These are phyloP conservation scores for Chytriomyces sp. DNA, from an alignment of 192 early-diverging fungal species.

Conservation along the genomic window DNA sequence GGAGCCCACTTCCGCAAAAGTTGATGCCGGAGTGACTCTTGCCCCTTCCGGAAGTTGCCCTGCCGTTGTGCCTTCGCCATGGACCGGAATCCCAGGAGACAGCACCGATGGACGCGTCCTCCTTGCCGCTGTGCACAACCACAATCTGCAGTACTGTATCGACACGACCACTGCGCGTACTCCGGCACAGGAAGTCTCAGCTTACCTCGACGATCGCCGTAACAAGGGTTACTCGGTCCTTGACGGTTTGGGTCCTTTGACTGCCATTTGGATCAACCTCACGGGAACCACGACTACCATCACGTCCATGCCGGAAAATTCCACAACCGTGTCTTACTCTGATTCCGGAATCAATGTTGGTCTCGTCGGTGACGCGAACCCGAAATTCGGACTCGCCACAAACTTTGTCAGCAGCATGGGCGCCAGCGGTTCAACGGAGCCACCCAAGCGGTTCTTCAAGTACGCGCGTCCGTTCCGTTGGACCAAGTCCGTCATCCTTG, in stretches of 20 bases:
- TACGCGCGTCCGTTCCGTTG: constrained; percentile 43
- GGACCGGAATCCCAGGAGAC: constrained; percentile 39
- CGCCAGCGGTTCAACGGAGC: constrained; percentile 28
- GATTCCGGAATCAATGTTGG: constrained; percentile 37
- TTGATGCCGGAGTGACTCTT: constrained; percentile 38
- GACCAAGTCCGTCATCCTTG: constrained; percentile 10
- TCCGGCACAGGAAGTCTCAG: neutral
- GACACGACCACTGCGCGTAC: constrained; percentile 21
- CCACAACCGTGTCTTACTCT: constrained; percentile 13
- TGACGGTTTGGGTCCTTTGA: constrained; percentile 37
- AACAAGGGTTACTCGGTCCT: constrained; percentile 37
- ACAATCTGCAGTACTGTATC: constrained; percentile 21
- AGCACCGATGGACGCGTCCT: constrained; percentile 36
- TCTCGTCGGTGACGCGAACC: constrained; percentile 12
- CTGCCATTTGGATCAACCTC: constrained; percentile 14
- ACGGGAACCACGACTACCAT: constrained; percentile 34
- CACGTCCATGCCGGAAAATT: constrained; percentile 29
- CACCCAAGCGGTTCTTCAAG: constrained; percentile 39
- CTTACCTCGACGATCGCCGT: constrained; percentile 40
- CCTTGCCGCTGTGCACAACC: constrained; percentile 21
- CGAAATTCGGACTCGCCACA: constrained; percentile 15
- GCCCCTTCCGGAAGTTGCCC: constrained; percentile 19
- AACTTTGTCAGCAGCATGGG: constrained; percentile 23
- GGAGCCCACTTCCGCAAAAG: constrained; percentile 25
- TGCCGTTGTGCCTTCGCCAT: constrained; percentile 20